Base-by-base conservation (phyloP, 768 basidiomycete genomes). In the Paxillus ammoniavirescens region DNA sequence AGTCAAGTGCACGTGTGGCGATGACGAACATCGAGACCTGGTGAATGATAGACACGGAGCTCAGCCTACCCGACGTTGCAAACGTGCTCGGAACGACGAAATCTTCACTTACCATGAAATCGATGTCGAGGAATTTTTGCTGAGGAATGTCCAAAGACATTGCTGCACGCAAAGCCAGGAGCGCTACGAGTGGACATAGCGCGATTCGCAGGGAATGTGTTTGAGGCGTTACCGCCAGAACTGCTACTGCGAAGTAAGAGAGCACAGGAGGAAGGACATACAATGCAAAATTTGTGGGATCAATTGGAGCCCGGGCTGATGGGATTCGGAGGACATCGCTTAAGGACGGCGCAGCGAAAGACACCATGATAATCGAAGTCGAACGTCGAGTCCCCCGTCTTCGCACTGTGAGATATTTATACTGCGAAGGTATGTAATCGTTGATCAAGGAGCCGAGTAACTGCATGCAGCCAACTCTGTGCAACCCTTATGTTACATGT, bases 191-290 rank as follows among this genome's bases (percentile, higher is more conserved):
- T 3, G 81, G 80, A 31, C 81, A 70, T 26, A 83, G 52, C 3
- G 75, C 76, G 43, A 81, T 55, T 30, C 82, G 78, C 31, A 75
- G 55, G 4, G 59, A 44, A 26, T 72, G 72, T 0, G 82, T 82
- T 14, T 70, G 63, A 0, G 80, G 79, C 3, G 73, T 63, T 21
- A 79, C 61, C 6, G 80, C 79, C 46, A 85, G 74, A 38, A 78
- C 59, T 9, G 82, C 82, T 15, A 75, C 74, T 7, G 62, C 59
- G 64, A 79, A 78, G 63, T 79, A 80, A 57, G 72, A 72, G 28
- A 77, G 41, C 0, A 77, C 33, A 4, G 75, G 68, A 17, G 78
- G 79, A 17, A 78, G 57, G 45, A 81, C 47, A 51, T 75, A 66
- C 33, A 64, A 67, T 28, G 65, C 44, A 46, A 80, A 73, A 0